Evolutionary conservation across 345 rosid genomes (phyloP).

Genomic region (Raphanus sativus): DNA sequence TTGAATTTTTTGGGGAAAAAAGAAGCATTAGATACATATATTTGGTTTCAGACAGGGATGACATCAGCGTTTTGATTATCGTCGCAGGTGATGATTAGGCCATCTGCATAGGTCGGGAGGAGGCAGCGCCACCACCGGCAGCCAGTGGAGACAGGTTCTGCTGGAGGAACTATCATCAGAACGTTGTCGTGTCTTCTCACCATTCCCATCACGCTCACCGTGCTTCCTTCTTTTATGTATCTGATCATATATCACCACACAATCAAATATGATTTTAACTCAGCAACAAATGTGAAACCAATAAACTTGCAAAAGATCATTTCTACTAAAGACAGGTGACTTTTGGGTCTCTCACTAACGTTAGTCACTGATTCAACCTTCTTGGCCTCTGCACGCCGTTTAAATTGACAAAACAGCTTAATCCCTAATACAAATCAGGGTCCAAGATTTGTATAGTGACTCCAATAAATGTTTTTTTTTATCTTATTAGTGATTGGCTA

Average conservation of each 20-base stretch:
- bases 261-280: neutral
- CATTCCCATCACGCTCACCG: conserved; percentile 93
- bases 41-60: conserved; percentile 63
- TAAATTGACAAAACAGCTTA: conserved; percentile 8
- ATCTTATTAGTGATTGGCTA: neutral
- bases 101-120: conserved; percentile 78
- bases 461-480: neutral
- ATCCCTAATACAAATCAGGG: neutral
- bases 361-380: no score
- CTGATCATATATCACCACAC: conserved; percentile 39
- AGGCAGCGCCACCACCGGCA: conserved; percentile 80
- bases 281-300: neutral
- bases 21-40: conserved; percentile 23
- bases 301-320: neutral
- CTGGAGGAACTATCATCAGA: conserved; percentile 83
- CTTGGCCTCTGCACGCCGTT: neutral
- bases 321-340: neutral
- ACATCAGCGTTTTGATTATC: conserved; percentile 76
- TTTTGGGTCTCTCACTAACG: neutral
- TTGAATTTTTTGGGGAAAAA: neutral
- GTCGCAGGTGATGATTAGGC: conserved; percentile 74
- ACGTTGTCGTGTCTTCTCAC: conserved; percentile 83
- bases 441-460: neutral
- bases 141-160: conserved; percentile 72
- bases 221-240: conserved; percentile 93